Base-by-base conservation (phyloP, 1,284 basidiomycete species). In the Ganoderma resinaceum region DNA sequence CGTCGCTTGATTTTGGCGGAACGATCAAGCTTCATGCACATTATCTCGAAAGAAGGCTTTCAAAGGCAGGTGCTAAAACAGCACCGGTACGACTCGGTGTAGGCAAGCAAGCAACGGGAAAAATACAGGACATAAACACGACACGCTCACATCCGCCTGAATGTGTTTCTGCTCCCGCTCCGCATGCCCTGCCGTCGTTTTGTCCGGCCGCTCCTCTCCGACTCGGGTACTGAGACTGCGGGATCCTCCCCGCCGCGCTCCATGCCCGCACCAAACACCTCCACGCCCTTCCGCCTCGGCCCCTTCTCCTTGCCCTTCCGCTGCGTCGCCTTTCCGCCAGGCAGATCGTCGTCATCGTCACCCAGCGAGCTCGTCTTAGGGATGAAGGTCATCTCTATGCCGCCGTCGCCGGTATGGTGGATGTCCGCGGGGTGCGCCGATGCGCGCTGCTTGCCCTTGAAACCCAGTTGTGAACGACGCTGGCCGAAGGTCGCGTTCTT, bases 121-220 rank as follows among this genome's bases (percentile, higher is more conserved):
- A 16, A 40, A 35, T 62, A 62, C 58, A 23, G 33, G 6, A 37
- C 18, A 35, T 35, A n/a, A n/a, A n/a, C n/a, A 63, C 16, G 18
- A n/a, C 37, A 60, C 18, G 20, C 11, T 60, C 74, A 79, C 71
- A 83, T 71, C 69, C 76, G 77, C 79, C 90, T 84, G 79, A 96
- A 95, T 3, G 88, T 88, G 80, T 96, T 96, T 82, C 90, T 95
- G 79, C 93, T 95, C 60, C 95, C 95, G 77, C 95, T 96, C 66
- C 95, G 83, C 68, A 93, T 87, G 4, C 89, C 89, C 74, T 89
- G 87, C 76, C 95, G 82, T 74, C 93, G 83, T 58, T 91, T 85
- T 33, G 86, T 91, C 77, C 95, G 83, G 20, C 95, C 95, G 71
- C 82, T 86, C 76, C 87, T 80, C 66, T 90, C 89, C 67, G 81